Conservation (phyloP, 192 early-diverging fungal genomes). For the Podila verticillata region DNA sequence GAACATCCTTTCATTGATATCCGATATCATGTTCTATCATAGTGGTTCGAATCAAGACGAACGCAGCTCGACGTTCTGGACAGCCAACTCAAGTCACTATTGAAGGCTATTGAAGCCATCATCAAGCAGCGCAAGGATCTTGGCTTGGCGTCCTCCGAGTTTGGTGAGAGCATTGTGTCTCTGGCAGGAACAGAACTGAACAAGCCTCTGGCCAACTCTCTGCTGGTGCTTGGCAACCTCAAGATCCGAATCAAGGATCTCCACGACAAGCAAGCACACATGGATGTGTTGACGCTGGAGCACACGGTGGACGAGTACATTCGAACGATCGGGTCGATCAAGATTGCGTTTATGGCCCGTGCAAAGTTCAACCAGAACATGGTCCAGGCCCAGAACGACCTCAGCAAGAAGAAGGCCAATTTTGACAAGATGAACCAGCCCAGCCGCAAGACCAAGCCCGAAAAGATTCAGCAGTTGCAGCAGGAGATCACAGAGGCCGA, state of each 20-base stretch:
- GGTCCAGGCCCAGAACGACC: slow-evolving; percentile 74
- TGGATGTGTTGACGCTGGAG: slow-evolving; percentile 79
- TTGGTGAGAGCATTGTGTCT: slow-evolving; percentile 80
- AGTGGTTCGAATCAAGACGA: slow-evolving; percentile 80
- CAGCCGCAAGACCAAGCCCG: slow-evolving; percentile 32
- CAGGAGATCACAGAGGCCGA: slow-evolving; percentile 52
- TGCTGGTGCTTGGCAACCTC: slow-evolving; percentile 79
- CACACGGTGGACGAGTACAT: slow-evolving; percentile 90
- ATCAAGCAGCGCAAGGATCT: slow-evolving; percentile 82
- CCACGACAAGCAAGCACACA: slow-evolving; percentile 80
- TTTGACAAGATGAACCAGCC: slow-evolving; percentile 69
- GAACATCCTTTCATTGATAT: neutral
- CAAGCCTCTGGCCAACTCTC: slow-evolving; percentile 68
- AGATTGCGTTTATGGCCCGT: slow-evolving; percentile 82
- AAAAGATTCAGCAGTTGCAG: slow-evolving; percentile 22
- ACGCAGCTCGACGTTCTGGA: slow-evolving; percentile 81
- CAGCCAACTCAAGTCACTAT: slow-evolving; percentile 77
- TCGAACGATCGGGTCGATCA: slow-evolving; percentile 84
- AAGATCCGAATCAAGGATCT: slow-evolving; percentile 83
- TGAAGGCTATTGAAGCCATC: slow-evolving; percentile 81
- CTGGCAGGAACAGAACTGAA: slow-evolving; percentile 80
- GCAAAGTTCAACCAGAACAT: slow-evolving; percentile 72
- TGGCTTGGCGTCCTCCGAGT: slow-evolving; percentile 74
- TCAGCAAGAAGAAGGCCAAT: slow-evolving; percentile 72
- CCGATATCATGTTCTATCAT: neutral